Evolutionary conservation across 164 flowering plant genomes (phyloP), one percentile per base, ranked within the genome.

Genomic region (Kingdonia uniflora): DNA sequence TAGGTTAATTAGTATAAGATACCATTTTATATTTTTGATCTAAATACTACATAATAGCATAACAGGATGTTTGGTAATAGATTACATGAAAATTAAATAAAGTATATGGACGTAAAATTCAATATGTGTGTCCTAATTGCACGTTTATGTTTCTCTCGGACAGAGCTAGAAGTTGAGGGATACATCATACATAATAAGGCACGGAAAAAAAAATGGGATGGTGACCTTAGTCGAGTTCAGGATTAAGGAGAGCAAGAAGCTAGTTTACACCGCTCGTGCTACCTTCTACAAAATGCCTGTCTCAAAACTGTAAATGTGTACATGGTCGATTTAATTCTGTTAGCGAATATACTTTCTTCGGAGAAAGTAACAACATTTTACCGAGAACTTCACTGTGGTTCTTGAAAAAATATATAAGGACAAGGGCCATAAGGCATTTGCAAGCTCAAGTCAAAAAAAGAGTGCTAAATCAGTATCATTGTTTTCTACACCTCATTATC

Each of bases 171-270:
- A 5, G 78, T 81, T 38, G 81, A 80, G 23, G 88, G 60, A 8
- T 59, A 75, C 23, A 59, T 86, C 2, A 70, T 59, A 75, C 23
- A 59, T 86, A 2, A 70, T 78, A 37, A 74, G 80, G 69, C 71
- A 73, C 49, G 88, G 95, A 65, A 84, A 83, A 65, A 84, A 83
- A 71, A 84, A 75, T 65, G 26, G 84, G 52, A 73, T 77, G 0
- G 78, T 76, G 2, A 71, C 75, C 37, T 60, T 77, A 20, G 57
- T 79, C 23, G 82, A 86, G 37, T 78, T 81, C 69, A 75, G 67
- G 44, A 56, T 69, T n/a, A 75, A 78, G 68, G 52, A 75, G 15
- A 58, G 80, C 0, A 58, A 54, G 42, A 66, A 76, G 54, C 42
- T 86, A 57, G 63, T 66, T 29, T 80, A 74, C 62, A 62, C 63